Evolutionary conservation across 208 protist species (phyloP).

Genomic region (Naegleria lovaniensis): DNA sequence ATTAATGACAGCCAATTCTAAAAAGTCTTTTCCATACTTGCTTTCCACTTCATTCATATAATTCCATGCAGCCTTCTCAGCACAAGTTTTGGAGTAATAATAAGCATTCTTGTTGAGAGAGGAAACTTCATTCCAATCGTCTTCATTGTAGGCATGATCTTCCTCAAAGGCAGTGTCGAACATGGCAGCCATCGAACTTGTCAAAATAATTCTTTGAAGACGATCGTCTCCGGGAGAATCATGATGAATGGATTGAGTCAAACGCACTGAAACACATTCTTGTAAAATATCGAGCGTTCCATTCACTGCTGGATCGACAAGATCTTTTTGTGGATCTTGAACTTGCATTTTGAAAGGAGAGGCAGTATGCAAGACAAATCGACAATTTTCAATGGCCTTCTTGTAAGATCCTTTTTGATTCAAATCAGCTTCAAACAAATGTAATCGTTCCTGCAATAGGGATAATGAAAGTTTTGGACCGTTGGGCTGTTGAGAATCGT

Average conservation of each 20-base stretch:
- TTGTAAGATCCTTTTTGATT: not conserved
- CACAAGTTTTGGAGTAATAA: not conserved
- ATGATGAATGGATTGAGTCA: not conserved
- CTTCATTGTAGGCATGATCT: not conserved
- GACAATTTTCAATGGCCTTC: not conserved
- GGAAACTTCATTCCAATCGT: not conserved
- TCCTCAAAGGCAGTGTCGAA: not conserved
- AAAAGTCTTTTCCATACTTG: not conserved
- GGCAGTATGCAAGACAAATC: not conserved
- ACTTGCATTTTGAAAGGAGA: not conserved
- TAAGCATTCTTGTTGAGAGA: not conserved
- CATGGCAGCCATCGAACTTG: not conserved
- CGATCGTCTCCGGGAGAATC: not conserved
- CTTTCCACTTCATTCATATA: not conserved
- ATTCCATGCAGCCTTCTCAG: slow-evolving; percentile 1
- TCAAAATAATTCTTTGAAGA: not conserved
- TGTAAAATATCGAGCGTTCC: not conserved
- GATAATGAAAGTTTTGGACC: not conserved
- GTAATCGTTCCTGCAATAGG: not conserved
- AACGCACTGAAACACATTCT: not conserved
- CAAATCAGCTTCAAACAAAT: not conserved
- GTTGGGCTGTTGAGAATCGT: not conserved
- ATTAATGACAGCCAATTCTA: not conserved
- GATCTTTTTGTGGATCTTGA: not conserved
- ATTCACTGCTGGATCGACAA: not conserved